Evolutionary conservation across 2,329 filamentous ascomycete genomes (phyloP).

Genomic region (Fonsecaea pugnacius): DNA sequence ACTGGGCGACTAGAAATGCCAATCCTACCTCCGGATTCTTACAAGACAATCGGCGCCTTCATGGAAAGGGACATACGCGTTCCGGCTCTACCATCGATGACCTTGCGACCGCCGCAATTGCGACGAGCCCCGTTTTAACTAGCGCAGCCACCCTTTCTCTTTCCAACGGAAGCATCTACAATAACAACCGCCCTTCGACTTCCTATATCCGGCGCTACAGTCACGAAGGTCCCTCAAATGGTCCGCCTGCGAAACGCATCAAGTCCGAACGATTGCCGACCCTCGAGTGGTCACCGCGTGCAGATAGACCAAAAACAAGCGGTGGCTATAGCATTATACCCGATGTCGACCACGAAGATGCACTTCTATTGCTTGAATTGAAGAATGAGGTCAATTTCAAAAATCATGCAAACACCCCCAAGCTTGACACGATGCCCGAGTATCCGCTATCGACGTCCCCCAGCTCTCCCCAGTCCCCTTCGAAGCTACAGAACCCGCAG

Average conservation of each 20-base stretch:
- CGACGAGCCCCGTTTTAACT: conserved; percentile 52
- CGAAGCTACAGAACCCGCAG: conserved; percentile 5
- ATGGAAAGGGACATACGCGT: conserved; percentile 45
- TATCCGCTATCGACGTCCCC: conserved; percentile 20
- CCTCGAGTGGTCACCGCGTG: conserved; percentile 41
- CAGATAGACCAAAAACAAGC: conserved; percentile 41
- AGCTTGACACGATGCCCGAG: conserved; percentile 14
- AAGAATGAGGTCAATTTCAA: conserved; percentile 37
- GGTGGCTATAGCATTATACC: conserved; percentile 39
- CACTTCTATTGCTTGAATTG: conserved; percentile 53
- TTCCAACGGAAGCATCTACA: conserved; percentile 34
- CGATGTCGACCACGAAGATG: conserved; percentile 49
- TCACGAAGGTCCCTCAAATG: conserved; percentile 42
- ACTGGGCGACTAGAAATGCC: neutral
- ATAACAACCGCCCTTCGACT: conserved; percentile 39
- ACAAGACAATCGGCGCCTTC: conserved; percentile 11
- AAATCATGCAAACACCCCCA: conserved; percentile 24
- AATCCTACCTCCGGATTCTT: conserved; percentile 9
- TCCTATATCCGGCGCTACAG: conserved; percentile 39
- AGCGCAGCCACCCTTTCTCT: conserved; percentile 42
- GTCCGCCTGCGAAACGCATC: conserved; percentile 63
- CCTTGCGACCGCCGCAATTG: conserved; percentile 56
- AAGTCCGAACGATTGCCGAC: conserved; percentile 62
- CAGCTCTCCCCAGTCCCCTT: conserved; percentile 5
- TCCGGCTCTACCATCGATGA: conserved; percentile 54